Evolutionary conservation across 2,329 filamentous ascomycete species (phyloP).

Genomic region (Periconia macrospinosa): DNA sequence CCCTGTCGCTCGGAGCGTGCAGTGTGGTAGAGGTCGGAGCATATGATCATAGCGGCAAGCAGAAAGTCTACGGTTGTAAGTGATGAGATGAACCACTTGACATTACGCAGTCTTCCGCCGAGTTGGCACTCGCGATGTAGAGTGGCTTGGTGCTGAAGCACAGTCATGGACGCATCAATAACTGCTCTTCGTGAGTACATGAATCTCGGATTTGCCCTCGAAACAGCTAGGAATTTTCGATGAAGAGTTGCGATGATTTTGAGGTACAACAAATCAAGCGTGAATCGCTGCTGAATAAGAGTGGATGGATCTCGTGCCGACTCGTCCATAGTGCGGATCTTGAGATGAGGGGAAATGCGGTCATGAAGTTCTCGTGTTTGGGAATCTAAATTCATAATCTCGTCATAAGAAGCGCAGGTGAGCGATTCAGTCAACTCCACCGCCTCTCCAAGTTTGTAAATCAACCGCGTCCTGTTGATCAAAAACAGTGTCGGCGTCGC

Average conservation of each 20-base stretch:
- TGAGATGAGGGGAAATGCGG: conserved; percentile 77
- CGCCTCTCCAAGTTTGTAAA: conserved; percentile 71
- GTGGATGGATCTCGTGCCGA: conserved; percentile 69
- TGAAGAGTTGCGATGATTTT: conserved; percentile 90
- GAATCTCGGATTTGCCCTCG: conserved; percentile 74
- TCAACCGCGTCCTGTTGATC: conserved; percentile 71
- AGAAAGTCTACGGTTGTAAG: conserved; percentile 84
- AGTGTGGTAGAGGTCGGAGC: conserved; percentile 78
- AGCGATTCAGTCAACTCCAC: conserved; percentile 66
- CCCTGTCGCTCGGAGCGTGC: conserved; percentile 48
- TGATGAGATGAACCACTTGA: conserved; percentile 78
- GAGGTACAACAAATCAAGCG: conserved; percentile 81
- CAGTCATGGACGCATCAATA: conserved; percentile 82
- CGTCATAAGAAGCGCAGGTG: conserved; percentile 64
- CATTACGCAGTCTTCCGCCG: conserved; percentile 69
- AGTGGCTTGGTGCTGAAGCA: conserved; percentile 75
- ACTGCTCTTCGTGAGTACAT: conserved; percentile 80
- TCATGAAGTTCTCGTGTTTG: conserved; percentile 61
- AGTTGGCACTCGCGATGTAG: conserved; percentile 74
- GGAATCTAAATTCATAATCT: conserved; percentile 62
- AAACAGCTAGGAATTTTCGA: conserved; percentile 79
- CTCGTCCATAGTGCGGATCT: conserved; percentile 73
- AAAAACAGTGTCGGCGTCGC: conserved; percentile 78
- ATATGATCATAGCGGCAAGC: conserved; percentile 81
- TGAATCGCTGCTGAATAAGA: conserved; percentile 78